Evolutionary conservation across 306 rosid genomes (phyloP).

Genomic region (Arachis hypogaea): DNA sequence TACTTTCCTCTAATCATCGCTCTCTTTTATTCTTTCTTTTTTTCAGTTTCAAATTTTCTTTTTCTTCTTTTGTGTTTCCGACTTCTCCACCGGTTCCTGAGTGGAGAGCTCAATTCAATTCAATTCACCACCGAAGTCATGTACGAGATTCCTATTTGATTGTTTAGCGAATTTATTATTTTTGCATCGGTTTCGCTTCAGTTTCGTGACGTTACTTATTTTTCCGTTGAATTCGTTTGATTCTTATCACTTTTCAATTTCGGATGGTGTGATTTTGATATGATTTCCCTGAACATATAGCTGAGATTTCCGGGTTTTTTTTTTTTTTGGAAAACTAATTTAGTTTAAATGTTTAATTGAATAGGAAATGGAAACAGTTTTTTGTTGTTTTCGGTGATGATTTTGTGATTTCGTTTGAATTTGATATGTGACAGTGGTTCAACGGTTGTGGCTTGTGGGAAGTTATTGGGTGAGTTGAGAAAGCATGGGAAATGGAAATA

Average conservation of each 20-base stretch:
- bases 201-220: constrained; percentile 36
- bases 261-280: neutral
- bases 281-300: neutral
- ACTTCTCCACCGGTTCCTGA: neutral
- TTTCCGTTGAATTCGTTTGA: neutral
- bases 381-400: constrained; percentile 21
- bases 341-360: neutral
- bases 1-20: constrained; percentile 15
- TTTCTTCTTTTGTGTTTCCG: constrained; percentile 8
- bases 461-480: constrained; percentile 50
- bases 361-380: neutral
- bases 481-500: constrained; percentile 60
- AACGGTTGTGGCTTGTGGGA: constrained; percentile 43
- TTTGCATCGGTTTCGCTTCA: constrained; percentile 10
- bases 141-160: neutral
- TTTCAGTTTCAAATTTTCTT: neutral
- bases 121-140: constrained; percentile 33
- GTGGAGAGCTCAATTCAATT: neutral
- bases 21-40: neutral
- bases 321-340: too few relatives aligned
- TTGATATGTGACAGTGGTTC: constrained; percentile 34
- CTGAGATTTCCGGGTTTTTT: neutral
- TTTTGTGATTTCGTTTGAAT: constrained; percentile 12
- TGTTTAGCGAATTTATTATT: constrained; percentile 1
- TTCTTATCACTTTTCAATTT: constrained; percentile 25